phyloP scores from a whole-genome alignment of 2,329 filamentous ascomycete species.

The Madurella fahalii region DNA sequence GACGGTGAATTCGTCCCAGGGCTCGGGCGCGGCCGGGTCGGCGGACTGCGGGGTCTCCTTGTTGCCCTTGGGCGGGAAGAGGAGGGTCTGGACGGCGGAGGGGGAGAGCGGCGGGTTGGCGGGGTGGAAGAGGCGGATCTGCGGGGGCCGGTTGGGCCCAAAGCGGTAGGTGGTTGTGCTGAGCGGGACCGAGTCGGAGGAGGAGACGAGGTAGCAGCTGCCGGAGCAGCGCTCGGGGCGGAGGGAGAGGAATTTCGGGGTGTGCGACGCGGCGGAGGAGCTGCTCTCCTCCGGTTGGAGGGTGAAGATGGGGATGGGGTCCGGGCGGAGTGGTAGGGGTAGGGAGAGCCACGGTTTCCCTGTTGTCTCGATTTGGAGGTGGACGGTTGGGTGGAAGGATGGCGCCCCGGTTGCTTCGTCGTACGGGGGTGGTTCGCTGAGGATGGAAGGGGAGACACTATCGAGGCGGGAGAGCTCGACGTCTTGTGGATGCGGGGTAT shows the following conservation, averaged over 20 bases:
- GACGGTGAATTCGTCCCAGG: conserved; percentile 29
- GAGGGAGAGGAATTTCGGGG: conserved; percentile 44
- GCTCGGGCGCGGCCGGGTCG: conserved; percentile 8
- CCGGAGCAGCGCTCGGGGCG: conserved; percentile 45
- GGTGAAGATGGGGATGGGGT: conserved; percentile 41
- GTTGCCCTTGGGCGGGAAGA: neutral
- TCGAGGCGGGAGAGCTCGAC: conserved; percentile 20
- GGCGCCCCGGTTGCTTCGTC: conserved; percentile 23
- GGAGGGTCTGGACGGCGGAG: conserved; percentile 19
- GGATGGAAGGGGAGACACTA: conserved; percentile 14
- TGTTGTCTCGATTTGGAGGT: conserved; percentile 46
- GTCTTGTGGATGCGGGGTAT: conserved; percentile 3
- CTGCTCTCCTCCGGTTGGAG: conserved; percentile 27
- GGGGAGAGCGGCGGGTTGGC: conserved; percentile 18
- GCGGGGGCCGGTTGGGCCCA: conserved; percentile 50
- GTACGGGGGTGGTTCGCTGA: conserved; percentile 29
- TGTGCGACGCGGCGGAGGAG: conserved; percentile 21
- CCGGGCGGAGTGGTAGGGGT: conserved; percentile 35
- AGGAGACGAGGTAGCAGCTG: conserved; percentile 45
- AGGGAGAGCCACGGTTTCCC: conserved; percentile 43
- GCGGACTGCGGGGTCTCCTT: neutral
- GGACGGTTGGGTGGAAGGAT: conserved; percentile 40
- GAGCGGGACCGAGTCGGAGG: conserved; percentile 27
- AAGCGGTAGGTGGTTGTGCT: conserved; percentile 54
- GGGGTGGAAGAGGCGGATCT: conserved; percentile 35